Evolutionary conservation across 345 rosid genomes (phyloP), one percentile per base, ranked within the genome.

Genomic region (Eucalyptus tenuipes): DNA sequence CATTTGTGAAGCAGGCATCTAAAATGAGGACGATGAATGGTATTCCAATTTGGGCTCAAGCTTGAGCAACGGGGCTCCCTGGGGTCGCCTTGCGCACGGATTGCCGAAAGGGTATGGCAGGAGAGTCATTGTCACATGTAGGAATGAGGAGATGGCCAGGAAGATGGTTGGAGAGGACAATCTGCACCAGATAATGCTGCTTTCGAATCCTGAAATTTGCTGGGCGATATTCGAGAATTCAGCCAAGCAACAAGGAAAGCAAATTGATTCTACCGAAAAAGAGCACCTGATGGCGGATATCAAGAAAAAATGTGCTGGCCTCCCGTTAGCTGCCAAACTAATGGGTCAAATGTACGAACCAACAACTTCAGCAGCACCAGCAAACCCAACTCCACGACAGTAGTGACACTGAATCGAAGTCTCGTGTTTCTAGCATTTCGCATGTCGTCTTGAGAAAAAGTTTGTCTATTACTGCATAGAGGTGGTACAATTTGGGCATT

Each of bases 81-180:
- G 92, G 93, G 88, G 85, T 18, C 3, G 87, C 89, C 94, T 94
- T 40, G 91, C 91, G 5, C 87, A 89, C 8, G 95, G 93, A 50
- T 90, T 94, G 91, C 97, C 97, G 4, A 94, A 94, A 90, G 93
- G 90, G 52, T 85, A 14, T 85, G 96, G 94, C 15, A 95, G 95
- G 86, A 92, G 92, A 86, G 95, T 94, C 15, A 90, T 93, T 24
- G 86, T 94, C 86, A 94, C 94, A 2, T 91, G 92, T 84, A 92
- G 94, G 89, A 88, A 89, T 10, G 92, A 90, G 86, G 48, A 57
- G 5, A n/a, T 89, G n/a, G 91, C 88, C 17, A 89, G 91, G 91
- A 49, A 49, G 87, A 90, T 95, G 91, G 95, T 94, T 7, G 94
- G 94, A 31, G 90, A 90, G 88, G 90, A 90, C 66, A 93, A 89